Percentiles rank a stretch among this genome's conserved stretches.
Evolutionary conservation across 495 filamentous ascomycete species (phyloP).

Genomic region (Viridothelium virens): DNA sequence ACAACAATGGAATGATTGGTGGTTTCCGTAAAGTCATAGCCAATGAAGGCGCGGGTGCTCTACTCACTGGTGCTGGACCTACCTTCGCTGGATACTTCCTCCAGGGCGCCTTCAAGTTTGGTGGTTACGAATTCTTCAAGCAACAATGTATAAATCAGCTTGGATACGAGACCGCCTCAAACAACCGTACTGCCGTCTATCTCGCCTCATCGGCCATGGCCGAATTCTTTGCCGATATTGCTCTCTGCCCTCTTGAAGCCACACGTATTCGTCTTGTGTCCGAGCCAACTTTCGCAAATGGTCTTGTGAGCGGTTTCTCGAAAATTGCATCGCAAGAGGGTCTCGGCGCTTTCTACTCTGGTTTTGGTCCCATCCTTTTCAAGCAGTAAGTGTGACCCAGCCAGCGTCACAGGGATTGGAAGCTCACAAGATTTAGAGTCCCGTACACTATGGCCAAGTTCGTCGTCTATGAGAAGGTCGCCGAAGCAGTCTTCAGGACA

Average conservation of each 20-base stretch:
- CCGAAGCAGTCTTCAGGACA: conserved; percentile 63
- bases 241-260: conserved; percentile 38
- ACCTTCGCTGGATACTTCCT: conserved; percentile 42
- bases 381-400: conserved; percentile 52
- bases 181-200: conserved; percentile 41
- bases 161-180: conserved; percentile 38
- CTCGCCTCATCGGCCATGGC: conserved; percentile 37
- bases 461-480: conserved; percentile 97
- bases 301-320: conserved; percentile 35
- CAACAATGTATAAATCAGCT: conserved; percentile 38
- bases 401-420: background rate
- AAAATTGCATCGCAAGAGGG: conserved; percentile 39
- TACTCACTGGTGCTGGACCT: conserved; percentile 38
- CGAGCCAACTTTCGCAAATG: conserved; percentile 38
- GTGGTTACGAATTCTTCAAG: conserved; percentile 45
- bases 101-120: conserved; percentile 43
- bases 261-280: conserved; percentile 39
- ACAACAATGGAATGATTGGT: conserved; percentile 40
- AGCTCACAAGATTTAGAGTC: conserved; percentile 50
- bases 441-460: conserved; percentile 99
- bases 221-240: conserved; percentile 42
- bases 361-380: conserved; percentile 42
- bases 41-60: conserved; percentile 36
- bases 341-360: conserved; percentile 40
- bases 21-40: conserved; percentile 39